Base-by-base conservation (phyloP, 331 rosid species). In the Dryas integrifolia region DNA sequence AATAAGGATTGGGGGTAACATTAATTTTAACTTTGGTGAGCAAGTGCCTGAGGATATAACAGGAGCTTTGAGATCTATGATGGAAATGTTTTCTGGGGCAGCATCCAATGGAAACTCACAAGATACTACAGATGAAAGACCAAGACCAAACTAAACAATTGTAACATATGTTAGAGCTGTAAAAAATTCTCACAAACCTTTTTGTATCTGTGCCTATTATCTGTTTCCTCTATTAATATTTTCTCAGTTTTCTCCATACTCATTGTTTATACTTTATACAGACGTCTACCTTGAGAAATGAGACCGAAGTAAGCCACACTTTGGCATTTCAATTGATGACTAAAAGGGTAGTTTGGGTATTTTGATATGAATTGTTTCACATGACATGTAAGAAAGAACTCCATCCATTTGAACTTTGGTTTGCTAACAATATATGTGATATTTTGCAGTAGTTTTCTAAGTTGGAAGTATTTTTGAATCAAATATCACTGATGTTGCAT, bases 11-110 rank as follows among this genome's bases (percentile, higher is more conserved):
- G 91, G 85, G 10, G 84, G 88, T 30, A 81, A 81, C 77, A 44
- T 85, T 51, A 83, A 74, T 78, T 43, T 93, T 55, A 85, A 88
- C 83, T 43, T 88, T 16, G 92, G 86, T 16, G 87, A 80, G 0
- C 86, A 88, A 72, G 81, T 91, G 78, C 95, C 96, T 3, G 90
- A 83, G 85, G 87, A 86, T 3, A 51, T 94, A 55, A 18, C 82
- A 1, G 92, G 92, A 14, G 87, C 87, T 58, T 69, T 94, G 58
- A 83, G 88, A 73, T 81, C 91, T 44, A 57, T 89, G 82, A 85
- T 88, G 92, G 90, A 85, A 67, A 85, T 91, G 89, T 84, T 89
- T 15, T 76, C 92, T 1, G 88, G 94, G 71, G 69, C 73, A 57
- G 79, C 77, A 7, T 55, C 88, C 41, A 79, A 57, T 0, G 87